Base-by-base conservation (phyloP, 2,329 filamentous ascomycete genomes). In the Didymosphaeria variabile region DNA sequence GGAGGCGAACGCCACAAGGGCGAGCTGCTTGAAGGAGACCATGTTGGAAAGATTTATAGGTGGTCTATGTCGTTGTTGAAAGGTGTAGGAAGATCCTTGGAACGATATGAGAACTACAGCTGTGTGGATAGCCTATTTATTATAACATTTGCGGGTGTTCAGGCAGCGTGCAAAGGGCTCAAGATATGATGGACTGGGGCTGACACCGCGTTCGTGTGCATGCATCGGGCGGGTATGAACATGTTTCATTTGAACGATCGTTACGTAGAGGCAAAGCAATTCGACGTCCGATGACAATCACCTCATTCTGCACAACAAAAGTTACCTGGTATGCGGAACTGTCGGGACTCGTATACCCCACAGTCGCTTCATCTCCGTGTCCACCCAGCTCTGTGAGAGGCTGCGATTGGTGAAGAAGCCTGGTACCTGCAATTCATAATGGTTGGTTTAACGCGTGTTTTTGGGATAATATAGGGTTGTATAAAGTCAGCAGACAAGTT, bases 21-120 rank as follows among this genome's bases (percentile, higher is more conserved):
- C 62, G 47, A 77, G 46, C 40, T 73, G 69, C 60, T 72, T 73
- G 53, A 77, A 44, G 8, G 70, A 72, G 10, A 74, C 62, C 59
- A 61, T 72, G 64, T n/a, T 62, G 58, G 36, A 21, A 7, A 21
- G 29, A 4, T 51, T 23, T 44, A 17, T 45, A 31, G 2, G 13
- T 31, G 9, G 3, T 17, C 7, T 12, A 21, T 21, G 38, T 34
- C 5, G 26, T 55, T 15, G 36, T 17, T 5, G n/a, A 15, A 45
- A 45, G 38, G 15, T 34, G 52, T 23, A 23, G 45, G 40, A 32
- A 23, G 21, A 52, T 58, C 57, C 57, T 52, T 36, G 59, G 32
- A 49, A 57, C 42, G 55, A 62, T 29, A n/a, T 31, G 31, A 38
- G 21, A 26, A 29, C 19, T 53, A 6, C 4, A 36, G 29, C 17